Percentiles rank a stretch among this genome's conserved stretches.
phyloP scores from a whole-genome alignment of 2,329 filamentous ascomycete genomes.

The Nemania serpens region DNA sequence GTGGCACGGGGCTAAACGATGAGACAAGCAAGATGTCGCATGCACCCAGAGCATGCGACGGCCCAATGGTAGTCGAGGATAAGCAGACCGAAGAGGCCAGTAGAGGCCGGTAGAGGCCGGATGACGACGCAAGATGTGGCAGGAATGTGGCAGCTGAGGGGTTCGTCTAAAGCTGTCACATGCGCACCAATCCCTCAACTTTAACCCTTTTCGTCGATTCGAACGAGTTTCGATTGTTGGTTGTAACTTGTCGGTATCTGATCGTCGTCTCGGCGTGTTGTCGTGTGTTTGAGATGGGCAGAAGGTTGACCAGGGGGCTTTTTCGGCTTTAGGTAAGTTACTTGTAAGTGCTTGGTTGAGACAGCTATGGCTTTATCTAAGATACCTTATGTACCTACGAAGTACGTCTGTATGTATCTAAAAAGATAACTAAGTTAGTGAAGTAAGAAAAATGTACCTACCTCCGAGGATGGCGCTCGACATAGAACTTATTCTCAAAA shows the following conservation, averaged over 20 bases:
- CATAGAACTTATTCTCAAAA: no score
- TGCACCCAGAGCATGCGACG: slow-evolving; percentile 29
- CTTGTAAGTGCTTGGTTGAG: slow-evolving; percentile 7
- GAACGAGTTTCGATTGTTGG: slow-evolving; percentile 6
- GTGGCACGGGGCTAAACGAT: slow-evolving; percentile 14
- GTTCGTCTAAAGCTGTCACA: slow-evolving; percentile 32
- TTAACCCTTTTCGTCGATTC: slow-evolving; percentile 28
- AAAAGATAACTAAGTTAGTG: no score
- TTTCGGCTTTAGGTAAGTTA: no score
- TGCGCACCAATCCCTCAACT: slow-evolving; percentile 30
- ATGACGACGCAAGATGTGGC: slow-evolving; percentile 5
- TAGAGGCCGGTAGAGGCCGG: slow-evolving; percentile 5
- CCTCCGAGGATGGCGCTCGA: no score
- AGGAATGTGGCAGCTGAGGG: slow-evolving; percentile 32
- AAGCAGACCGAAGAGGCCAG: no score
- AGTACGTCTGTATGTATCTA: no score
- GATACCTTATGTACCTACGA: no score
- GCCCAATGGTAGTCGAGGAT: slow-evolving; percentile 35
- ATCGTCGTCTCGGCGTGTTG: slow-evolving; percentile 3
- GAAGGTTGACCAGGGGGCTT: slow-evolving; percentile 12
- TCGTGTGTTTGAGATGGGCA: no score
- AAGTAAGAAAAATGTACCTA: no score
- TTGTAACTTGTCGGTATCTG: slow-evolving; percentile 3
- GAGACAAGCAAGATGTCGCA: slow-evolving; percentile 26
- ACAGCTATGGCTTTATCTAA: background rate